Percentiles rank a stretch among this genome's conserved stretches.
Conservation (phyloP, 192 early-diverging fungal species). For the Pilobolus umbonatus region DNA sequence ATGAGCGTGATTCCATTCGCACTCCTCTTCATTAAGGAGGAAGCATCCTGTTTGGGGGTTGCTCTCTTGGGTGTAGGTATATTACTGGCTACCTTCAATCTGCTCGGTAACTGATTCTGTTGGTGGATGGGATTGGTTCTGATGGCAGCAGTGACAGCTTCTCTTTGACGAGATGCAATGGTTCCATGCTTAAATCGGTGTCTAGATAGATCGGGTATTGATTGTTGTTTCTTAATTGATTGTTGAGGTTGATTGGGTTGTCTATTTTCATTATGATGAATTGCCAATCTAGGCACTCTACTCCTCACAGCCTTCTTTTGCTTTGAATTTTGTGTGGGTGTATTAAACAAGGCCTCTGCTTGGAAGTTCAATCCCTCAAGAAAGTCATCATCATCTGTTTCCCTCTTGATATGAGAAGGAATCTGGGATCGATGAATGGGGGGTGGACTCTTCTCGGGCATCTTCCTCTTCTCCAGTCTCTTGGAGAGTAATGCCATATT, state of each 20-base stretch:
- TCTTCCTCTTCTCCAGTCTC: background rate
- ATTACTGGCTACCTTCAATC: too few relatives aligned
- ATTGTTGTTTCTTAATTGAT: background rate
- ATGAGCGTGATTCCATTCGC: background rate
- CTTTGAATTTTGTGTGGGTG: background rate
- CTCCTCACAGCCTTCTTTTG: background rate
- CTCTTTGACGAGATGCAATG: constrained; percentile 9
- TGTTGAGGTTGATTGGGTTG: background rate
- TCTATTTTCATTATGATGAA: background rate
- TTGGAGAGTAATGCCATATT: background rate
- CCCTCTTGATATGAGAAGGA: background rate
- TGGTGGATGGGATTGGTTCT: background rate
- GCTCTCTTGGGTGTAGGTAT: background rate
- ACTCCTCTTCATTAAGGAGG: background rate
- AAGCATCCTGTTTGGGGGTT: background rate
- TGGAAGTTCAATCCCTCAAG: constrained; percentile 1
- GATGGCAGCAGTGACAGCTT: background rate
- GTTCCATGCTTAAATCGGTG: background rate
- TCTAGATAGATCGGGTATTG: background rate
- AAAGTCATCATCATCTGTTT: constrained; percentile 12
- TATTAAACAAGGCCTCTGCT: background rate
- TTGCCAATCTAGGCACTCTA: background rate
- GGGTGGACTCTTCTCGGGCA: too few relatives aligned
- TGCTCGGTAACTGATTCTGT: too few relatives aligned
- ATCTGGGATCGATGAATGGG: background rate